A percentile compares a stretch with the other conserved stretches of the same genome.
Evolutionary conservation across 805 yeast genomes (phyloP).

Genomic region (Clavispora santaluciae): DNA sequence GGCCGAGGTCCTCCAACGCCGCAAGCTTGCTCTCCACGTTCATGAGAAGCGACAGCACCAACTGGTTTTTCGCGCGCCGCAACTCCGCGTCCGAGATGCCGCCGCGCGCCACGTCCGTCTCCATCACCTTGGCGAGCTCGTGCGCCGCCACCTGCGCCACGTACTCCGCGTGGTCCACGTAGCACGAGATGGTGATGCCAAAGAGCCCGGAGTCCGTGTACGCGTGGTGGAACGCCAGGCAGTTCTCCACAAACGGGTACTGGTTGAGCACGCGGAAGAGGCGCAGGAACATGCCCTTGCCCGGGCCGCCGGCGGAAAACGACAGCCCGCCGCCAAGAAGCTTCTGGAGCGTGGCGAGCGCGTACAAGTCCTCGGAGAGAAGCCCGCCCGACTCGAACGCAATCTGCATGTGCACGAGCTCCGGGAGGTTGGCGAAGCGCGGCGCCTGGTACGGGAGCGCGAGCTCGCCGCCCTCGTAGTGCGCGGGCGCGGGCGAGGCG

Average conservation of each 20-base stretch:
- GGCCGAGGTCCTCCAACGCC: slow-evolving; percentile 91
- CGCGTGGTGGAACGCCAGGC: slow-evolving; percentile 83
- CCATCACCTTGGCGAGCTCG: slow-evolving; percentile 34
- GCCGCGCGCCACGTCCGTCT: slow-evolving; percentile 37
- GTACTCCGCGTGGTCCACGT: slow-evolving; percentile 81
- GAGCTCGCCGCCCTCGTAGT: slow-evolving; percentile 47
- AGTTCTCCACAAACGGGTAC: slow-evolving; percentile 85
- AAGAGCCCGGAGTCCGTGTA: slow-evolving; percentile 88
- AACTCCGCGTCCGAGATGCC: slow-evolving; percentile 71
- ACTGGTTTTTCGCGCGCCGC: slow-evolving; percentile 85
- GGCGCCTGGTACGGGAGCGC: slow-evolving; percentile 37
- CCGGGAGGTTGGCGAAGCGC: slow-evolving; percentile 52
- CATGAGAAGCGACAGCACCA: slow-evolving; percentile 83
- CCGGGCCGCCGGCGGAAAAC: slow-evolving; percentile 98
- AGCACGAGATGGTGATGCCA: slow-evolving; percentile 80
- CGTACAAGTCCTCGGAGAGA: slow-evolving; percentile 80
- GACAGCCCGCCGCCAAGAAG: slow-evolving; percentile 96
- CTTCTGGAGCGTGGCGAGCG: slow-evolving; percentile 84
- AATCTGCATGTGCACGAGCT: slow-evolving; percentile 77
- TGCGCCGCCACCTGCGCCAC: slow-evolving; percentile 71
- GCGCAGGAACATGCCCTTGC: slow-evolving; percentile 97
- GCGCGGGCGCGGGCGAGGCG: slow-evolving; percentile 46
- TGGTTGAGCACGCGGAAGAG: slow-evolving; percentile 87
- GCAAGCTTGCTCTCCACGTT: slow-evolving; percentile 89
- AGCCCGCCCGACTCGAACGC: slow-evolving; percentile 87